phyloP scores from a whole-genome alignment of 805 yeast genomes.

The Wickerhamiella domercqiae region DNA sequence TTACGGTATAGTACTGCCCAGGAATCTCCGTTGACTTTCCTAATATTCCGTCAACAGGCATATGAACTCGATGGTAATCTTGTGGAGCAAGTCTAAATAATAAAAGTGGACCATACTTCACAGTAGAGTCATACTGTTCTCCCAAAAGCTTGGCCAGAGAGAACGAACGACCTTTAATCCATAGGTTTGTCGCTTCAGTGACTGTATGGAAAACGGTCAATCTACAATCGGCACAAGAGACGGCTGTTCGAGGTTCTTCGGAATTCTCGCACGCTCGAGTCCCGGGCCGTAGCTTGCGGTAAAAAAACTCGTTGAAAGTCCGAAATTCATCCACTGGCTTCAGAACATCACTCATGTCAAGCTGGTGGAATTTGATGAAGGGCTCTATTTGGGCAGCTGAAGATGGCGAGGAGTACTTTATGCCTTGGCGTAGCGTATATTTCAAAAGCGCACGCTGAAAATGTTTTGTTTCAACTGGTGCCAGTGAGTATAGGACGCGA shows the following conservation, averaged over 20 bases:
- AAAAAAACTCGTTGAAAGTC: conserved; percentile 83
- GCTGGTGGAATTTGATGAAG: conserved; percentile 68
- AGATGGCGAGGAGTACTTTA: conserved; percentile 56
- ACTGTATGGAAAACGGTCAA: conserved; percentile 53
- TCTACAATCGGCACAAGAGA: conserved; percentile 81
- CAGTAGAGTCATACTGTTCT: conserved; percentile 26
- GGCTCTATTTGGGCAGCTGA: conserved; percentile 57
- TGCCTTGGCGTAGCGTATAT: conserved; percentile 67
- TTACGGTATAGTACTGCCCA: conserved; percentile 91
- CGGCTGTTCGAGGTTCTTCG: conserved; percentile 33
- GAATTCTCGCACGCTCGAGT: conserved; percentile 57
- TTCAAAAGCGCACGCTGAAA: conserved; percentile 55
- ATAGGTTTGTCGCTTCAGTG: conserved; percentile 47
- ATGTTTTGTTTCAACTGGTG: conserved; percentile 68
- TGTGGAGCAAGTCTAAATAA: conserved; percentile 91
- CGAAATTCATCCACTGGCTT: conserved; percentile 35
- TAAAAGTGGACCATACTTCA: conserved; percentile 39
- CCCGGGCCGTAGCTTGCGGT: conserved; percentile 54
- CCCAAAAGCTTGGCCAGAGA: conserved; percentile 46
- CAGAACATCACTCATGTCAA: conserved; percentile 58
- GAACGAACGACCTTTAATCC: conserved; percentile 83
- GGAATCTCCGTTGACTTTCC: conserved; percentile 53
- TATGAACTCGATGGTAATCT: conserved; percentile 88
- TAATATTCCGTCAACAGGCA: conserved; percentile 64
- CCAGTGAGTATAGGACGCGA: conserved; percentile 65